Base-by-base conservation (phyloP, 2,329 filamentous ascomycete species). In the Aspergillus versicolor region DNA sequence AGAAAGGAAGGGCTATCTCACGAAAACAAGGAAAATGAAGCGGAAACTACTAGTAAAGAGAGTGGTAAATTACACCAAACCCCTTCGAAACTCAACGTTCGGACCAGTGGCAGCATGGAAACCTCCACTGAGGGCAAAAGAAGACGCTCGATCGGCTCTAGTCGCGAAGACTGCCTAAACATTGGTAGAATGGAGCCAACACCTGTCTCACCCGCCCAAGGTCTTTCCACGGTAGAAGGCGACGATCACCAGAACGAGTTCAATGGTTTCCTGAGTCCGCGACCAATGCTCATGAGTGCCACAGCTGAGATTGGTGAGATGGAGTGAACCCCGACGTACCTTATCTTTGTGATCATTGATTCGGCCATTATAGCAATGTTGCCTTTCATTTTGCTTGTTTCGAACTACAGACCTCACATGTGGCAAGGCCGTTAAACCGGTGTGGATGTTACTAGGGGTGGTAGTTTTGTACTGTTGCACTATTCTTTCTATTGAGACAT, bases 1-100 rank as follows among this genome's bases (percentile, higher is more conserved):
- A 68, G 66, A 43, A 75, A 75, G 54, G 72, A 75, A 53, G 61
- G 62, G 12, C 61, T 64, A 48, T 59, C 61, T 45, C 57, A 58
- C 43, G 63, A 60, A 11, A 63, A 62, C 42, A 65, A 62, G 42
- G 66, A 66, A 19, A 67, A 67, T 40, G 63, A 65, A 48, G 43
- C 42, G 27, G 61, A 65, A 32, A 61, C 58, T 3, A 56, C 63
- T 5, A 58, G 56, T 46, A 62, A 60, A 49, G 64, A 65, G 19
- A 63, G 53, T 22, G 63, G 61, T 21, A 66, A 57, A 47, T 48
- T 50, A 34, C 58, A 52, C 40, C 57, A 49, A 40, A 59, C 56
- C 17, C 64, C 64, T 27, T 45, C 63, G 11, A 69, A 61, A 41
- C 56, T 60, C 37, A 38, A 58, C 8, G 56, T 64, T 30, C 62